Base-by-base conservation (phyloP, 805 yeast species). In the Middelhovenomyces tepae region DNA sequence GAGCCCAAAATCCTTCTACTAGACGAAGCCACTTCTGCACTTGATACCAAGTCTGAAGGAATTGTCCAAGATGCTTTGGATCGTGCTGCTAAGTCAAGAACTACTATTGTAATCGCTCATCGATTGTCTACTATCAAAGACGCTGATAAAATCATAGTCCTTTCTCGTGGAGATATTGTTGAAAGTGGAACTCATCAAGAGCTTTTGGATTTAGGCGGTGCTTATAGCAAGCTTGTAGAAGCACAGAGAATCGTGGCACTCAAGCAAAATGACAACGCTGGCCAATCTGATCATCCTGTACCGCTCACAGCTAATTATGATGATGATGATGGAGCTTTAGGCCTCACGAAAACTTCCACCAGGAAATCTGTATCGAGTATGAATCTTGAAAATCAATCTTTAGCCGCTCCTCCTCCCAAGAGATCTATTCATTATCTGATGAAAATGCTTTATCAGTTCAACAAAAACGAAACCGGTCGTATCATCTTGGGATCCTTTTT, bases 1-100 rank as follows among this genome's bases (percentile, higher is more conserved):
- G 65, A 69, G 38, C 85, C 85, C 2, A 58, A 65, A 18, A 63
- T 77, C 18, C 57, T 76, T 43, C 63, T 76, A 14, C 56, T 76
- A 37, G 84, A 76, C 45, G 84, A 76, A 45, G 78, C 78, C n/a
- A 72, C 78, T 1, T 69, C 75, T 3, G 78, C 78, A 1, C 53
- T 72, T 16, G 78, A 72, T 45, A 69, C 69, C 51, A 57, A 56
- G 39, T 54, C 61, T 1, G 65, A 59, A 38, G 64, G 65, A 5
- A 47, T 60, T 40, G 65, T 59, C 1, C 65, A 59, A 39, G 64
- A 60, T 5, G 65, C 64, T 2, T 44, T 59, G 5, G 64, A 59
- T 33, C 43, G 48, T 13, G 62, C 64, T 7, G 40, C 57, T 23
- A 39, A 39, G 34, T 37, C 42, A 17, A 53, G 64, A 16, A 71